phyloP scores from a whole-genome alignment of 2,329 filamentous ascomycete genomes.

The Zymoseptoria tritici region DNA sequence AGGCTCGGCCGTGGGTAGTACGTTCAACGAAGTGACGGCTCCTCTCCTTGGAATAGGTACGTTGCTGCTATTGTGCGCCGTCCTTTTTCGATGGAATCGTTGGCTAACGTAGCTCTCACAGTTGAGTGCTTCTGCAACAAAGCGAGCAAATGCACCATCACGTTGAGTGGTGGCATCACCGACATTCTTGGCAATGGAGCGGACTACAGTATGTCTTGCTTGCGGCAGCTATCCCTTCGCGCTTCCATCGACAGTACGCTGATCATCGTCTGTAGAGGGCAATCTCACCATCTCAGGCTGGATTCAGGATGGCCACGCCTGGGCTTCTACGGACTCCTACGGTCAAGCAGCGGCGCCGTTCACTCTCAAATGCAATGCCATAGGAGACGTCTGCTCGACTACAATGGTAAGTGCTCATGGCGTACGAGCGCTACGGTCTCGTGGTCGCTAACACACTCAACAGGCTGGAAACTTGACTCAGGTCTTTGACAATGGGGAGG shows the following conservation, averaged over 20 bases:
- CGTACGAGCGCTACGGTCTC: not conserved
- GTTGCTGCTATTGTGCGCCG: not conserved
- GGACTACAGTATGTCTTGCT: slow-evolving; percentile 8
- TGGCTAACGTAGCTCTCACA: not conserved
- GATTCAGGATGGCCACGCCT: slow-evolving; percentile 10
- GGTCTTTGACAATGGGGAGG: slow-evolving; percentile 9
- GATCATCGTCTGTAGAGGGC: slow-evolving; percentile 3
- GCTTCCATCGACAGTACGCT: not conserved
- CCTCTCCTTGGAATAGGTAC: slow-evolving; percentile 2
- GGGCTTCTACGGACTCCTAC: slow-evolving; percentile 4
- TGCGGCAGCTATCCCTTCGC: not conserved
- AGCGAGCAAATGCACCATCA: slow-evolving; percentile 7
- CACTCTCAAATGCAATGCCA: slow-evolving; percentile 7
- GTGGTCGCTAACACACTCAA: too few relatives aligned
- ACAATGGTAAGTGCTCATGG: slow-evolving; percentile 3
- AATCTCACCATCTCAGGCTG: slow-evolving; percentile 8
- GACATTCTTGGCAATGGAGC: slow-evolving; percentile 7
- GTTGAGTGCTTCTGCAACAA: slow-evolving; percentile 5
- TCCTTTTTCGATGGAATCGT: not conserved
- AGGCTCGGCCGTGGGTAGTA: not conserved
- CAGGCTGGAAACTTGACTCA: slow-evolving; percentile 10
- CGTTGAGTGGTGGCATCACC: slow-evolving; percentile 6
- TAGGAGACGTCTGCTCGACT: slow-evolving; percentile 4
- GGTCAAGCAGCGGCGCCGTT: slow-evolving; percentile 8
- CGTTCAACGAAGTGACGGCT: not conserved